Conservation (phyloP, 2,329 filamentous ascomycete genomes). For the Fusarium sp. region DNA sequence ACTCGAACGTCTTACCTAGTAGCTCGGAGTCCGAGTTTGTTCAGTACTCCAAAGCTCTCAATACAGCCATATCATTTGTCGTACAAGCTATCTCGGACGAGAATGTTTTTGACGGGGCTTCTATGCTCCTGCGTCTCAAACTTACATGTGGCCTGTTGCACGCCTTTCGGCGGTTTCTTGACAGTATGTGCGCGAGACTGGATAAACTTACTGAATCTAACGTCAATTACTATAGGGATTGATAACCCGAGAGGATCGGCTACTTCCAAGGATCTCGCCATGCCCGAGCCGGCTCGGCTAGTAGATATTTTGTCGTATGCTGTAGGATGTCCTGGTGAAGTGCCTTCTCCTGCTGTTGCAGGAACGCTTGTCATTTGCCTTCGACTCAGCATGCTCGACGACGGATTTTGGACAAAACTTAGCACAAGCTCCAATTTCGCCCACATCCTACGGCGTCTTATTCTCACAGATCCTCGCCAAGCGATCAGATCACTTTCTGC, state of each 20-base stretch:
- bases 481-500: slow-evolving; percentile 50
- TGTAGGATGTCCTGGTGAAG: slow-evolving; percentile 40
- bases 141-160: slow-evolving; percentile 50
- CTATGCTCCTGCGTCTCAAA: slow-evolving; percentile 44
- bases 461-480: slow-evolving; percentile 49
- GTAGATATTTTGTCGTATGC: slow-evolving; percentile 50
- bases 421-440: slow-evolving; percentile 42
- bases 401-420: slow-evolving; percentile 50
- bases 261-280: slow-evolving; percentile 14
- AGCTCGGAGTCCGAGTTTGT: slow-evolving; percentile 40
- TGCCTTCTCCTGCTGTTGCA: slow-evolving; percentile 46
- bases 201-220: slow-evolving; percentile 15
- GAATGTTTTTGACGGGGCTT: slow-evolving; percentile 61
- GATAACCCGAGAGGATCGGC: slow-evolving; percentile 24
- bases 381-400: slow-evolving; percentile 48
- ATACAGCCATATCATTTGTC: slow-evolving; percentile 66
- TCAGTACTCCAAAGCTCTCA: slow-evolving; percentile 53
- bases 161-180: slow-evolving; percentile 48
- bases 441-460: slow-evolving; percentile 42
- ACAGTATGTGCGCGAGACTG: slow-evolving; percentile 39
- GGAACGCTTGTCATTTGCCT: slow-evolving; percentile 50
- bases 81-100: slow-evolving; percentile 72
- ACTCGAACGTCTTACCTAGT: slow-evolving; percentile 2
- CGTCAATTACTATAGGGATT: slow-evolving; percentile 22
- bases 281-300: slow-evolving; percentile 43